Conservation (phyloP, 495 filamentous ascomycete genomes). For the Cladorrhinum samala region DNA sequence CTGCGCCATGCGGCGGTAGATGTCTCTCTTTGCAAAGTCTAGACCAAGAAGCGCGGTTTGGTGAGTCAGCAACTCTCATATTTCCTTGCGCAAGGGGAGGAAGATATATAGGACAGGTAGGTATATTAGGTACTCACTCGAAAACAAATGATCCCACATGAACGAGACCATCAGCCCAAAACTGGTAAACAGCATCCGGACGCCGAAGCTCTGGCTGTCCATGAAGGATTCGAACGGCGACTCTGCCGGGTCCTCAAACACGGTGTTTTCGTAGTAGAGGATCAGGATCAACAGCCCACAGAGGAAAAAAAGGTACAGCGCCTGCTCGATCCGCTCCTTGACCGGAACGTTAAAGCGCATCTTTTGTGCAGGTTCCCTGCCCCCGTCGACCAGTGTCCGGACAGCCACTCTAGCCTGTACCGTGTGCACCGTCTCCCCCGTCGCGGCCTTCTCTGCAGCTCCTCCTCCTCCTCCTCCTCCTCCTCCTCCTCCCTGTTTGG, state of each 20-base stretch:
- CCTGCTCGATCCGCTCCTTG: neutral
- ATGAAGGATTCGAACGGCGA: conserved; percentile 35
- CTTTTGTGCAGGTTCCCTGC: neutral
- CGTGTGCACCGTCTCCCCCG: neutral
- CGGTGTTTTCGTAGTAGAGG: neutral
- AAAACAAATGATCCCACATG: conserved; percentile 32
- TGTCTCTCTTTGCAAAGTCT: neutral
- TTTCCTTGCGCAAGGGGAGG: no score
- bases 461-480: neutral
- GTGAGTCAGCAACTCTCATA: neutral
- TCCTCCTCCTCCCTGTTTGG: neutral
- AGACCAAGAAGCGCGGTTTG: no score
- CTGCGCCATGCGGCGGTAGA: conserved; percentile 3
- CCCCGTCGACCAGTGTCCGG: neutral
- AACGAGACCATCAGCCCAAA: conserved; percentile 33
- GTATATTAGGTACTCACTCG: no score
- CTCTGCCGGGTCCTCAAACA: neutral
- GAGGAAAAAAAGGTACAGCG: neutral
- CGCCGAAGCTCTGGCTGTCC: conserved; percentile 36
- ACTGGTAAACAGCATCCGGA: conserved; percentile 36
- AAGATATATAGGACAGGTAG: no score
- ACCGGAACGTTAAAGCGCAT: neutral
- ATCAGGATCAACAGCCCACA: neutral
- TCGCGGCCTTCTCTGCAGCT: neutral
- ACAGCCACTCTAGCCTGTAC: neutral